Conservation (phyloP, 192 early-diverging fungal species). For the Phlyctochytrium arcticum region DNA sequence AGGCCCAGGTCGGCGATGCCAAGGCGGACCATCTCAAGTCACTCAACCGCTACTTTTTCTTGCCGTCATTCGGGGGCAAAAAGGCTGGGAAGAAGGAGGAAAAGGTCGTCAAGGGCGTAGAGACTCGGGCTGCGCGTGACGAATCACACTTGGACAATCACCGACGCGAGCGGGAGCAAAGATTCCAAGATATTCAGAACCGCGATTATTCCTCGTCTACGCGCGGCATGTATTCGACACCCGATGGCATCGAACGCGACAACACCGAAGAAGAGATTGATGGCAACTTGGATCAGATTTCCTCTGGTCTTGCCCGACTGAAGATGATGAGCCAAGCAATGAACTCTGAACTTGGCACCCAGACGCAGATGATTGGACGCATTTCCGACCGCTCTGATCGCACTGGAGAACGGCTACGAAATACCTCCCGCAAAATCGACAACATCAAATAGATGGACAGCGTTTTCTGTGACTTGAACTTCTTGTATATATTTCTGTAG, state of each 20-base stretch:
- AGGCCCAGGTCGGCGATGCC: conserved; percentile 40
- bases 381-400: conserved; percentile 35
- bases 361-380: conserved; percentile 26
- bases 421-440: conserved; percentile 17
- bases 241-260: conserved; percentile 44
- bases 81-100: conserved; percentile 45
- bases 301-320: conserved; percentile 32
- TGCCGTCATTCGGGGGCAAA: conserved; percentile 47
- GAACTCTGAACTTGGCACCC: conserved; percentile 41
- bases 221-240: conserved; percentile 35
- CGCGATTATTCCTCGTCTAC: not conserved
- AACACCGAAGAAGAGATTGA: conserved; percentile 52
- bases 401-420: conserved; percentile 32
- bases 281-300: conserved; percentile 47
- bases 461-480: not conserved
- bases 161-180: not conserved
- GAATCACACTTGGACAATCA: conserved; percentile 23
- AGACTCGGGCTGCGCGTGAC: conserved; percentile 16
- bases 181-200: not conserved
- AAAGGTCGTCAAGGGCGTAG: conserved; percentile 16
- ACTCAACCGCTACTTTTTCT: conserved; percentile 49
- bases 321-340: conserved; percentile 51
- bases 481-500: not conserved
- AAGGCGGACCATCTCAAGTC: conserved; percentile 51
- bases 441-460: not conserved